Evolutionary conservation across 352 stramenopile species (phyloP).

Genomic region (Phytophthora pinifolia): DNA sequence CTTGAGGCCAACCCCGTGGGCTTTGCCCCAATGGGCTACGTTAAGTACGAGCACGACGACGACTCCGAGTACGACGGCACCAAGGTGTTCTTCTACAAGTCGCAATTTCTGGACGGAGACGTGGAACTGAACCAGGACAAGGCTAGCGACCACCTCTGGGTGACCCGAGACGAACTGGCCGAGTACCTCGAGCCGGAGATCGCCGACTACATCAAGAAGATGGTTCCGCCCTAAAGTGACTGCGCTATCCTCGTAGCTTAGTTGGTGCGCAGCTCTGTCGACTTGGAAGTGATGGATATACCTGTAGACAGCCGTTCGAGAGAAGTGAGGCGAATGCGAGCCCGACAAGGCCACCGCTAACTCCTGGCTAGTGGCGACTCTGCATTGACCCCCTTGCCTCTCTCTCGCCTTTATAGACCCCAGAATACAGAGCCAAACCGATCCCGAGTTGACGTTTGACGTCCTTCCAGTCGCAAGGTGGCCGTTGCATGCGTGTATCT

Average conservation of each 20-base stretch:
- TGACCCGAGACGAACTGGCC: slow-evolving; percentile 68
- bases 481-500: neutral
- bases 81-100: slow-evolving; percentile 90
- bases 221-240: slow-evolving; percentile 55
- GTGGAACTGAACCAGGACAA: slow-evolving; percentile 61
- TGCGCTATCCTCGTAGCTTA: slow-evolving; percentile 7
- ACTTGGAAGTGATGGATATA: slow-evolving; percentile 21
- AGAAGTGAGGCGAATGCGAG: slow-evolving; percentile 13
- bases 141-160: slow-evolving; percentile 79
- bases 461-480: neutral
- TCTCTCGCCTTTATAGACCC: slow-evolving; percentile 30
- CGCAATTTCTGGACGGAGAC: slow-evolving; percentile 60
- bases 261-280: slow-evolving; percentile 20
- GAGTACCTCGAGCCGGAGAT: slow-evolving; percentile 78
- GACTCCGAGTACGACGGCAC: slow-evolving; percentile 64
- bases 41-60: slow-evolving; percentile 67
- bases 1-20: slow-evolving; percentile 58
- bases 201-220: slow-evolving; percentile 75
- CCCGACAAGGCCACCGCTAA: neutral
- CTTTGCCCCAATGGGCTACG: slow-evolving; percentile 77
- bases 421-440: slow-evolving; percentile 27
- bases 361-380: neutral
- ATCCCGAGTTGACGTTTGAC: neutral
- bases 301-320: slow-evolving; percentile 22
- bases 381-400: slow-evolving; percentile 1